Percentiles rank a stretch among this genome's conserved stretches.
Conservation (phyloP, 2,329 filamentous ascomycete species). For the Aspergillus floridensis region DNA sequence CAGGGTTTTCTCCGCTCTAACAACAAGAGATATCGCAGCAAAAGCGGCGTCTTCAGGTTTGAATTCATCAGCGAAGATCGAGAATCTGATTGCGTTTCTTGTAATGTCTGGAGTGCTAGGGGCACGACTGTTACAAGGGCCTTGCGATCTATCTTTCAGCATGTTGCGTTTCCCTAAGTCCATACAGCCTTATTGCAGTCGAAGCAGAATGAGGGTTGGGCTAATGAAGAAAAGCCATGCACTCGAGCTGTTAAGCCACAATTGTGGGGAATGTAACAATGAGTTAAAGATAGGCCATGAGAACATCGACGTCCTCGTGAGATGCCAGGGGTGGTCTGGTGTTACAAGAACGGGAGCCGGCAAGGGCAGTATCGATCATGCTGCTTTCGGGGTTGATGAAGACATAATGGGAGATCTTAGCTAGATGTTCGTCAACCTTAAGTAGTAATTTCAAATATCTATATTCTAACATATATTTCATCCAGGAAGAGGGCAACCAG, state of each 20-base stretch:
- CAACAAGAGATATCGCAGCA: constrained; percentile 49
- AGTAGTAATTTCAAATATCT: no score
- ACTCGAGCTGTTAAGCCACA: constrained; percentile 51
- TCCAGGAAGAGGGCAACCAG: no score
- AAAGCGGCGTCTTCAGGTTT: constrained; percentile 29
- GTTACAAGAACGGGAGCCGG: constrained; percentile 18
- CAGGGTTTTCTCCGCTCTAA: constrained; percentile 66
- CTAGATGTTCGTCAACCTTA: constrained; percentile 6
- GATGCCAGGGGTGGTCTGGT: constrained; percentile 40
- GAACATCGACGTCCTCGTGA: constrained; percentile 55
- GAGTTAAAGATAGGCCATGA: constrained; percentile 58
- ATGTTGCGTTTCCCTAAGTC: constrained; percentile 55
- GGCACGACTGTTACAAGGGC: constrained; percentile 49
- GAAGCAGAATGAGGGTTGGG: constrained; percentile 38
- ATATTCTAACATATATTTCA: no score
- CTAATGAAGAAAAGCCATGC: constrained; percentile 51
- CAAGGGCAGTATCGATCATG: constrained; percentile 10
- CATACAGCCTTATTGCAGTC: constrained; percentile 34
- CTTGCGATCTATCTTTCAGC: constrained; percentile 37
- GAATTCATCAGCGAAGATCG: constrained; percentile 26
- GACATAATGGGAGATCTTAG: constrained; percentile 41
- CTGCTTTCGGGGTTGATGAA: constrained; percentile 35
- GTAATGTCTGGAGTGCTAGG: constrained; percentile 52
- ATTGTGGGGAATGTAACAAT: constrained; percentile 55
- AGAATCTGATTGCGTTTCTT: constrained; percentile 42